Evolutionary conservation across 1,284 basidiomycete species (phyloP).

Genomic region (Ceraceosorus bombacis): DNA sequence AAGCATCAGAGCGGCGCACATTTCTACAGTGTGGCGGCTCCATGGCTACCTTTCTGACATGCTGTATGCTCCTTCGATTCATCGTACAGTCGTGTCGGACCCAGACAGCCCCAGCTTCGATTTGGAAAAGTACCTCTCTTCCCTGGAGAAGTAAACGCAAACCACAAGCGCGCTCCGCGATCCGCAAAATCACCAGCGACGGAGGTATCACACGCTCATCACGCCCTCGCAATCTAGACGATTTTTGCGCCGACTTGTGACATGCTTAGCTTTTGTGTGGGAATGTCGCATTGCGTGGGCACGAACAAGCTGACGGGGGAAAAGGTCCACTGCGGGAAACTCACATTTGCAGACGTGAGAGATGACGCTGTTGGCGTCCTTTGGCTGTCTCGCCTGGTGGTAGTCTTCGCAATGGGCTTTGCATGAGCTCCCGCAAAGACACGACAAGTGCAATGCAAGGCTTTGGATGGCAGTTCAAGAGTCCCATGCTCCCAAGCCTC

Average conservation of each 20-base stretch:
- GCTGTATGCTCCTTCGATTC: too few relatives aligned
- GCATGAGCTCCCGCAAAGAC: background rate
- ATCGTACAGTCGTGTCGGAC: slow-evolving; percentile 56
- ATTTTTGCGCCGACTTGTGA: too few relatives aligned
- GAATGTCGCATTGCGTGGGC: background rate
- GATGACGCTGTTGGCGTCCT: background rate
- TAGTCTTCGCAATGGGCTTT: too few relatives aligned
- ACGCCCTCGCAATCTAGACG: too few relatives aligned
- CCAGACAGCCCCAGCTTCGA: slow-evolving; percentile 93
- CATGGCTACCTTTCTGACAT: too few relatives aligned
- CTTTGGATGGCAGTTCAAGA: background rate
- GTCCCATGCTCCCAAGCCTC: background rate
- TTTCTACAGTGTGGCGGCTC: too few relatives aligned
- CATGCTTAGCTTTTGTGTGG: background rate
- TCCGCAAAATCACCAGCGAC: too few relatives aligned
- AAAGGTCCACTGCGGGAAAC: background rate
- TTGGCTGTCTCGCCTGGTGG: too few relatives aligned
- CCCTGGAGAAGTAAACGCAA: slow-evolving; percentile 31
- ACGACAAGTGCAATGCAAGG: background rate
- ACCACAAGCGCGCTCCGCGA: too few relatives aligned
- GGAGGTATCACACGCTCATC: too few relatives aligned
- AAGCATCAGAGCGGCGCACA: too few relatives aligned
- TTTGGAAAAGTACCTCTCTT: slow-evolving; percentile 74
- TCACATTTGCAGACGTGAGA: background rate
- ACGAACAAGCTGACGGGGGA: background rate